phyloP scores from a whole-genome alignment of 768 basidiomycete species.

The Pleurotus tuber-regium region DNA sequence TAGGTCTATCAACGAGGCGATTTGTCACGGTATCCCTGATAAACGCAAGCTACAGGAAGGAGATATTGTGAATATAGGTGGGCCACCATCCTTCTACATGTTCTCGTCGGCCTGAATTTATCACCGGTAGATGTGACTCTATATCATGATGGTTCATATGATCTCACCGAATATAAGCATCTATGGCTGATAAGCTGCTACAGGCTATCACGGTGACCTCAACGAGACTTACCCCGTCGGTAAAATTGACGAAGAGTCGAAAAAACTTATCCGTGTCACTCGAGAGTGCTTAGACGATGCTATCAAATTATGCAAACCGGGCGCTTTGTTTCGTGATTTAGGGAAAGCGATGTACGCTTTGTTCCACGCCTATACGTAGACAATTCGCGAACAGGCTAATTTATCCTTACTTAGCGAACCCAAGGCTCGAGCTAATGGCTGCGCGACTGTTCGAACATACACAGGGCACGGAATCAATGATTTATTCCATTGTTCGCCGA shows the following conservation, averaged over 20 bases:
- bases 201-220: constrained; percentile 89
- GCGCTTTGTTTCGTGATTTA: constrained; percentile 83
- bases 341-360: constrained; percentile 80
- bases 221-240: constrained; percentile 94
- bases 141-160: constrained; percentile 65
- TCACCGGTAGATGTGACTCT: constrained; percentile 64
- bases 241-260: constrained; percentile 77
- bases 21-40: constrained; percentile 97
- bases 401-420: constrained; percentile 58
- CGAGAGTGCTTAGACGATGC: constrained; percentile 84
- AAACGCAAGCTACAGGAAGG: constrained; percentile 81
- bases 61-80: constrained; percentile 95
- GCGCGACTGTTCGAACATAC: constrained; percentile 89
- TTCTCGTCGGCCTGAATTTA: constrained; percentile 16
- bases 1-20: constrained; percentile 91
- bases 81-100: constrained; percentile 18
- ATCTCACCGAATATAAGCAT: constrained; percentile 3
- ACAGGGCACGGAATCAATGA: constrained; percentile 90
- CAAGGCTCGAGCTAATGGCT: constrained; percentile 77
- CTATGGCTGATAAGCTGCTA: constrained; percentile 1
- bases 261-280: constrained; percentile 78
- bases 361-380: constrained; percentile 3
- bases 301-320: constrained; percentile 93
- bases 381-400: background rate
- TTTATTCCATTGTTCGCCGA: constrained; percentile 82